phyloP scores from a whole-genome alignment of 805 yeast species.

The Nakazawaea ishiwadae region DNA sequence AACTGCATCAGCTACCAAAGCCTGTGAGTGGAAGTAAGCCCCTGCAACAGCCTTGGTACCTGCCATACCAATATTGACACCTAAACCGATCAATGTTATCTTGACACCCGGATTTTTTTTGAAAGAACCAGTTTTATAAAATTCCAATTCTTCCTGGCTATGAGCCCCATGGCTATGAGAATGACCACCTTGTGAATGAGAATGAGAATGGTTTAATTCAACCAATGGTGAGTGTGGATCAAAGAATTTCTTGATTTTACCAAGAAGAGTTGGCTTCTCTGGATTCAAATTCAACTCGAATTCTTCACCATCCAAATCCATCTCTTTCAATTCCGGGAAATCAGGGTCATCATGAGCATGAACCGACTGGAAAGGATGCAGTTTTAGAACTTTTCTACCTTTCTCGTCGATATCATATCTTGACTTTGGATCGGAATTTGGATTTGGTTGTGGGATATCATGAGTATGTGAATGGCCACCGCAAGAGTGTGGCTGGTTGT shows the following conservation, averaged over 20 bases:
- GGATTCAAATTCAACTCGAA: conserved; percentile 20
- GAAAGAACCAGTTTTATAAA: conserved; percentile 38
- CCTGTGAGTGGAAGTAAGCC: conserved; percentile 87
- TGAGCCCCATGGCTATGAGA: conserved; percentile 35
- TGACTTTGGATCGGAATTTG: conserved; percentile 10
- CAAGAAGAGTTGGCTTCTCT: conserved; percentile 18
- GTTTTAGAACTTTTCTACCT: conserved; percentile 10
- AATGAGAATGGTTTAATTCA: conserved; percentile 14
- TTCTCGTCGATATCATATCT: conserved; percentile 11
- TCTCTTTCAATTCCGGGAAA: conserved; percentile 21
- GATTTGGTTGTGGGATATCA: conserved; percentile 7
- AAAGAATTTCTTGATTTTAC: conserved; percentile 24
- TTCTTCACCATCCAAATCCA: conserved; percentile 25
- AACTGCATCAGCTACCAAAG: conserved; percentile 89
- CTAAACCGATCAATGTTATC: conserved; percentile 87
- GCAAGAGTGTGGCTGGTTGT: conserved; percentile 25
- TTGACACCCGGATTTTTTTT: conserved; percentile 78
- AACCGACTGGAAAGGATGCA: conserved; percentile 11
- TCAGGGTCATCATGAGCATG: conserved; percentile 16
- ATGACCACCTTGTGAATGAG: conserved; percentile 22
- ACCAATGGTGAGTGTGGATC: conserved; percentile 30
- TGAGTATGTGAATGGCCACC: conserved; percentile 13
- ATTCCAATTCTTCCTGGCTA: conserved; percentile 40
- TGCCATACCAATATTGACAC: conserved; percentile 83
- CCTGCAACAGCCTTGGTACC: conserved; percentile 87